These are phyloP conservation scores for Metschnikowia bowlesiae DNA, from an alignment of 805 yeast species.

Conservation along the genomic window DNA sequence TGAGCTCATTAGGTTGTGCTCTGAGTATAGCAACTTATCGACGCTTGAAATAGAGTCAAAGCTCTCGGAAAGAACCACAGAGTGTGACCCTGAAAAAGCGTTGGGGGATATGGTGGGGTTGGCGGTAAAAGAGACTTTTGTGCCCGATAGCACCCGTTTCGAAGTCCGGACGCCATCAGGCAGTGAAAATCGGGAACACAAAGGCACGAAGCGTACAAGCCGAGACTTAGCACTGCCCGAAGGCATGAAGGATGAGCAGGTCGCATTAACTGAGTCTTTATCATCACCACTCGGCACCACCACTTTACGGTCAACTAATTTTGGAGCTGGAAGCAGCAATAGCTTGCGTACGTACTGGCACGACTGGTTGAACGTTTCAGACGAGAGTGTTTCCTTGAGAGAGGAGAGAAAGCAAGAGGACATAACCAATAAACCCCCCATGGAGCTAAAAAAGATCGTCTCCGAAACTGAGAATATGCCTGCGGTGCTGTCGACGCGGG, in stretches of 20 bases:
- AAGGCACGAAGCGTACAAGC: not conserved
- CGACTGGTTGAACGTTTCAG: conserved; percentile 10
- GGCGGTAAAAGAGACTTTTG: conserved; percentile 16
- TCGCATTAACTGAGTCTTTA: not conserved
- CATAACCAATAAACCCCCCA: conserved; percentile 25
- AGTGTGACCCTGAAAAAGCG: conserved; percentile 14
- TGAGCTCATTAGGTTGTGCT: conserved; percentile 26
- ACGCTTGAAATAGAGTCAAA: conserved; percentile 32
- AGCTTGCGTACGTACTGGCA: conserved; percentile 5
- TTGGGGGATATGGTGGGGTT: conserved; percentile 25
- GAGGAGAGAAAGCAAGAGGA: not conserved
- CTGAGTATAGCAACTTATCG: conserved; percentile 34
- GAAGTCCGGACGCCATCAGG: not conserved
- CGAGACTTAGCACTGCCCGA: not conserved
- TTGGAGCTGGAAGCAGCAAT: not conserved
- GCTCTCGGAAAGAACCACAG: not conserved
- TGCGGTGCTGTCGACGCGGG: conserved; percentile 14
- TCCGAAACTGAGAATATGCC: not conserved
- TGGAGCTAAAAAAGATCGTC: conserved; percentile 38
- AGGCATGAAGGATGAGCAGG: not conserved
- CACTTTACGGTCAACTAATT: not conserved
- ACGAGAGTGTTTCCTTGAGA: not conserved
- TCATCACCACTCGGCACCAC: not conserved
- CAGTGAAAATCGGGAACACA: not conserved
- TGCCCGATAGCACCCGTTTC: not conserved